phyloP scores from a whole-genome alignment of 2,329 filamentous ascomycete genomes.

The Teratosphaeria gauchensis region DNA sequence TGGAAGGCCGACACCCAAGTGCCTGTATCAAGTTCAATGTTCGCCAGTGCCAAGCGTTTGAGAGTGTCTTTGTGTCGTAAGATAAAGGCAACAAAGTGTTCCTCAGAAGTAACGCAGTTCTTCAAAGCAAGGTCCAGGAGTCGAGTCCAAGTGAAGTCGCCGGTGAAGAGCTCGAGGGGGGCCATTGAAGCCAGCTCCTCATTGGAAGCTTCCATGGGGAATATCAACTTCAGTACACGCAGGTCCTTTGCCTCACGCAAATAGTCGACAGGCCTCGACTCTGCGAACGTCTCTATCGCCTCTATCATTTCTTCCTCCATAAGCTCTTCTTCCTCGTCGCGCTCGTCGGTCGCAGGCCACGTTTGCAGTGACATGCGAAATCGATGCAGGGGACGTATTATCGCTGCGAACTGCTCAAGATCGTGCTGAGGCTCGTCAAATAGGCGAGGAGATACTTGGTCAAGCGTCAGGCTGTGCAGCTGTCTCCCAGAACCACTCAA shows the following conservation, averaged over 20 bases:
- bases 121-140: neutral
- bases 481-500: neutral
- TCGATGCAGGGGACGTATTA: neutral
- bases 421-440: neutral
- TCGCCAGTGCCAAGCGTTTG: neutral
- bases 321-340: neutral
- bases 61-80: neutral
- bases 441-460: neutral
- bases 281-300: neutral
- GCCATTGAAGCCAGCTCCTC: slow-evolving; percentile 82
- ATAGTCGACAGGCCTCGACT: neutral
- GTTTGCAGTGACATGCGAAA: neutral
- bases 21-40: neutral
- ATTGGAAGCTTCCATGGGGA: neutral
- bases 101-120: neutral
- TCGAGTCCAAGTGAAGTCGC: slow-evolving; percentile 23
- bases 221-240: neutral
- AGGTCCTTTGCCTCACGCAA: neutral
- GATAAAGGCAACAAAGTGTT: neutral
- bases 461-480: neutral
- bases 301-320: neutral
- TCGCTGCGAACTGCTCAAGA: neutral
- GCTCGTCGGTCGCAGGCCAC: neutral
- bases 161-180: slow-evolving; percentile 97
- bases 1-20: neutral